Evolutionary conservation across 2,329 filamentous ascomycete species (phyloP).

Genomic region (Neocucurbitaria cava): DNA sequence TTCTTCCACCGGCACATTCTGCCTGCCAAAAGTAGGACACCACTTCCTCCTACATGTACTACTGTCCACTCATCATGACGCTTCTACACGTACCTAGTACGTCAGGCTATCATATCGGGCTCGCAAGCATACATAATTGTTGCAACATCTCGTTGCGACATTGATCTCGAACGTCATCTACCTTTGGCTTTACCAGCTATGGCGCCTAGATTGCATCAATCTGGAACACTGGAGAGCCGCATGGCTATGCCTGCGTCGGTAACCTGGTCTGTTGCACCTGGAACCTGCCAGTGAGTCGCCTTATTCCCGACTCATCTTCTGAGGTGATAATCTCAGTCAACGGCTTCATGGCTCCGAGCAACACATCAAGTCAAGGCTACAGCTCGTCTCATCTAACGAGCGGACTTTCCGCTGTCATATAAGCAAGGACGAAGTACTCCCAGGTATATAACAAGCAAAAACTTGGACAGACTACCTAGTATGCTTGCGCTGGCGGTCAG

Average conservation of each 20-base stretch:
- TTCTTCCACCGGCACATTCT: constrained; percentile 5
- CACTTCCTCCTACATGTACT: background rate
- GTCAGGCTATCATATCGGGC: background rate
- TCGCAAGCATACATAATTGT: constrained; percentile 1
- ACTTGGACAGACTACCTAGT: background rate
- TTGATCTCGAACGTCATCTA: constrained; percentile 1
- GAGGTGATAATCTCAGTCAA: background rate
- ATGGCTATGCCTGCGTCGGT: background rate
- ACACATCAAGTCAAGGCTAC: background rate
- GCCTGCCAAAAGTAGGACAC: constrained; percentile 1
- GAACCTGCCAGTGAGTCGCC: background rate
- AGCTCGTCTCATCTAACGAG: background rate
- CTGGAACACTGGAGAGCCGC: background rate
- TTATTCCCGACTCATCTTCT: background rate
- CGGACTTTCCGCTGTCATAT: background rate
- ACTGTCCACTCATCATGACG: constrained; percentile 7
- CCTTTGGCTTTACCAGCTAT: background rate
- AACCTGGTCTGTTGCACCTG: background rate
- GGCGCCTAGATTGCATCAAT: constrained; percentile 6
- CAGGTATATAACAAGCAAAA: background rate
- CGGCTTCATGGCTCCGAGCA: background rate
- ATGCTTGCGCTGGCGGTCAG: background rate
- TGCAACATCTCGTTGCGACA: constrained; percentile 26
- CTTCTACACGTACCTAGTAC: constrained; percentile 8
- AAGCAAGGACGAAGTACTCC: background rate